These are phyloP conservation scores for Corchorus capsularis DNA, from an alignment of 345 rosid species.

Conservation along the genomic window DNA sequence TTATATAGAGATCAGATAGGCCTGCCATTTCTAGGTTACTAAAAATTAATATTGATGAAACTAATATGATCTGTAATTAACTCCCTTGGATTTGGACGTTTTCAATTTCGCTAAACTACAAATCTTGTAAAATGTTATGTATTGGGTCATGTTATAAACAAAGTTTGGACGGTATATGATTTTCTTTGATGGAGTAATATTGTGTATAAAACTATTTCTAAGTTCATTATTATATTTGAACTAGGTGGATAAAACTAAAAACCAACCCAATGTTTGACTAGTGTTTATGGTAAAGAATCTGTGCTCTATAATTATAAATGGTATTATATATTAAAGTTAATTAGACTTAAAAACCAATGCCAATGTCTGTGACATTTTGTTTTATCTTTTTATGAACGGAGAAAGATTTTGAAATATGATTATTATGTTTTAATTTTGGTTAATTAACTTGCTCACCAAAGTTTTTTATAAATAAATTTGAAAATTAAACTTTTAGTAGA, in stretches of 20 bases:
- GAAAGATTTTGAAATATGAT: no score
- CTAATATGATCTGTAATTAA: constrained; percentile 4
- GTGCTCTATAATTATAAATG: no score
- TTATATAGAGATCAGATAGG: constrained; percentile 20
- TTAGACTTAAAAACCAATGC: no score
- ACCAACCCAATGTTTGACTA: no score
- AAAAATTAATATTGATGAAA: neutral
- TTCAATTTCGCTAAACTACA: constrained; percentile 28
- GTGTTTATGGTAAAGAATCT: no score
- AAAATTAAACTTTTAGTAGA: no score
- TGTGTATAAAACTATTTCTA: neutral
- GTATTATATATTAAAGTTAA: no score
- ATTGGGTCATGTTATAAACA: neutral
- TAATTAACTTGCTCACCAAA: no score
- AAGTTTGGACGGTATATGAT: neutral
- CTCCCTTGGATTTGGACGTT: constrained; percentile 13
- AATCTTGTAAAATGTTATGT: neutral
- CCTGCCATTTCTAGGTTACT: constrained; percentile 11
- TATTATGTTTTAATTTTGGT: no score
- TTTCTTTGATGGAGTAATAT: neutral
- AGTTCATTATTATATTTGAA: neutral
- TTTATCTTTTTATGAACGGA: no score
- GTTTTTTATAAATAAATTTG: no score
- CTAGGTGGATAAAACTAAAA: neutral
- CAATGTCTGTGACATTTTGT: no score